Evolutionary conservation across 2,329 filamentous ascomycete genomes (phyloP).

Genomic region (Aspergillus sp.): DNA sequence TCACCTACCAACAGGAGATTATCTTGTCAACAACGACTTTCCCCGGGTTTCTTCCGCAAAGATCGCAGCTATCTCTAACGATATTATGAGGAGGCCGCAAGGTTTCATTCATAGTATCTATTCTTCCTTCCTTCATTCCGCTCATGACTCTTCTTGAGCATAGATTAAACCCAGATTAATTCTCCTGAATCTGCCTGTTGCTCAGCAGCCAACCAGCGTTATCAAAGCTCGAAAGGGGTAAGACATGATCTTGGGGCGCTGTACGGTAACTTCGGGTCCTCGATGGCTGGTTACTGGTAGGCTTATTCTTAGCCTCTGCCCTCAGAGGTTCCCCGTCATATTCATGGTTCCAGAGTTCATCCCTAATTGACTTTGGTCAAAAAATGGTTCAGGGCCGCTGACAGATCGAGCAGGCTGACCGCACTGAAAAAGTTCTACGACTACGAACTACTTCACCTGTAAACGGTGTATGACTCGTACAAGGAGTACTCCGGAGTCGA

Average conservation of each 20-base stretch:
- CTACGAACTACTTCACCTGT: no score
- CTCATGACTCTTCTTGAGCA: background rate
- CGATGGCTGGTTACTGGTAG: conserved; percentile 11
- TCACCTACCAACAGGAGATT: background rate
- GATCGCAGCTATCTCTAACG: background rate
- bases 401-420: background rate
- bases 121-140: background rate
- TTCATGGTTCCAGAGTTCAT: conserved; percentile 1
- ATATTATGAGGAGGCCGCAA: background rate
- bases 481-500: background rate
- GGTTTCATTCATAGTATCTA: background rate
- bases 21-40: background rate
- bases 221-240: conserved; percentile 21
- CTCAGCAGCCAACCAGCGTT: conserved; percentile 21
- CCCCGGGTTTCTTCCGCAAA: background rate
- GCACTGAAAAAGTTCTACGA: background rate
- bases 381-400: conserved; percentile 3
- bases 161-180: conserved; percentile 18
- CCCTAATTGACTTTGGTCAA: conserved; percentile 1
- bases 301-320: background rate
- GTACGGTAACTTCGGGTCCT: conserved; percentile 16
- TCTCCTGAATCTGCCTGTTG: conserved; percentile 21
- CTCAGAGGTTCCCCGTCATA: background rate
- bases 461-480: background rate
- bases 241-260: conserved; percentile 21